Evolutionary conservation across 306 rosid genomes (phyloP), one percentile per base, ranked within the genome.

Genomic region (Acacia confusa): DNA sequence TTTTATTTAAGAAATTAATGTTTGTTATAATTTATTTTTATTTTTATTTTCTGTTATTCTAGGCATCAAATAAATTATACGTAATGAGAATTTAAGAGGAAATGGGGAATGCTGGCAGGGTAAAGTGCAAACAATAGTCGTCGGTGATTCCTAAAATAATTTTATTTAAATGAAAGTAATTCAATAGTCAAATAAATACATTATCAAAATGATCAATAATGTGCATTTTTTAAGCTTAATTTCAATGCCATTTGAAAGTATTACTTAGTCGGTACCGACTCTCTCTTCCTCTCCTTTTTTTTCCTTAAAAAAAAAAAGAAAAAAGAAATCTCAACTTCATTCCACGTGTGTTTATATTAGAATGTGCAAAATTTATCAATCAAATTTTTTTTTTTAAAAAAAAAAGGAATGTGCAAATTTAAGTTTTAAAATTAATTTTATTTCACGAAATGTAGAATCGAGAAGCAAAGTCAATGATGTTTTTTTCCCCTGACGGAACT

Each of bases 261-360:
- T 24, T 2, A 73, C 45, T 24, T 28, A 3, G 77, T 73, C 65
- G 77, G 77, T 52, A 73, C 77, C 77, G 47, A 73, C 77, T 30
- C 45, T 70, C 13, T 2, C 20, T 20, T n/a, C 22, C 27, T 17
- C 28, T 34, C 3, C 19, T 41, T 15, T 43, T 43, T 16, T 45
- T 45, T 36, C 30, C 2, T 28, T n/a, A n/a, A 1, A 0, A 32
- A 32, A 32, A 32, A 61, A 13, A 14, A 15, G 30, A 3, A 32
- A 34, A 32, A 4, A 30, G 15, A 24, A 34, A 34, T 34, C 34
- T 30, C 45, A 66, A 32, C 14, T 34, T 66, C 44, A 16, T 67
- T 67, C 27, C 2, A 36, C 27, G 13, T 8, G 27, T 19, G 11
- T n/a, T 55, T 55, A n/a, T 20, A 22, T 57, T n/a, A 22, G 28